Conservation (phyloP, 192 early-diverging fungal genomes). For the Backusella morwellensis region DNA sequence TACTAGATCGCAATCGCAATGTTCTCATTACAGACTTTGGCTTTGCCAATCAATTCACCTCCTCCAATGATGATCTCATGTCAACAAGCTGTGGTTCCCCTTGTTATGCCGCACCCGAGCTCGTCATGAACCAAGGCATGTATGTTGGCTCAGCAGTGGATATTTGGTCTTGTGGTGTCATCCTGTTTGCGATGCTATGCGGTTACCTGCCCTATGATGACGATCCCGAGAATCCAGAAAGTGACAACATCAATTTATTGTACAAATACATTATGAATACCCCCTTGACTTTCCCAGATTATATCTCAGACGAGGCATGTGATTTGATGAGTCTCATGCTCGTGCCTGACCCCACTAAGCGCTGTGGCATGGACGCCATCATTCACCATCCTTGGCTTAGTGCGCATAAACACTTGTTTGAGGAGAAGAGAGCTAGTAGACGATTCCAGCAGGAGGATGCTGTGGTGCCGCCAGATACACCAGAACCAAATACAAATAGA, state of each 20-base stretch:
- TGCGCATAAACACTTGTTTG: slow-evolving; percentile 22
- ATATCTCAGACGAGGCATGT: slow-evolving; percentile 71
- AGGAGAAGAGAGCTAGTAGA: neutral
- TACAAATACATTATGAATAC: slow-evolving; percentile 85
- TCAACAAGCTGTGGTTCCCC: slow-evolving; percentile 96
- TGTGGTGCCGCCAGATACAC: neutral
- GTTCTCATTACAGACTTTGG: slow-evolving; percentile 99
- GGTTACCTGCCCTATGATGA: slow-evolving; percentile 91
- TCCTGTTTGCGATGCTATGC: slow-evolving; percentile 90
- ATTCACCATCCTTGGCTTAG: slow-evolving; percentile 63
- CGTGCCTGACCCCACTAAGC: slow-evolving; percentile 80
- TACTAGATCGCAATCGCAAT: slow-evolving; percentile 88
- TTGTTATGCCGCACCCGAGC: slow-evolving; percentile 98
- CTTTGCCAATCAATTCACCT: slow-evolving; percentile 89
- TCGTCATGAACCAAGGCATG: slow-evolving; percentile 94
- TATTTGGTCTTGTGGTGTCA: slow-evolving; percentile 99
- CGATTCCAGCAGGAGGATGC: neutral
- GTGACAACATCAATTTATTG: slow-evolving; percentile 84
- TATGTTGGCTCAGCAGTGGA: slow-evolving; percentile 97
- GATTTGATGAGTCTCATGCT: slow-evolving; percentile 89
- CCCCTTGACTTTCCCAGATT: slow-evolving; percentile 83
- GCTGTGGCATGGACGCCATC: slow-evolving; percentile 72
- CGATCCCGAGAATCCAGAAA: slow-evolving; percentile 86
- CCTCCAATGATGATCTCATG: slow-evolving; percentile 77
- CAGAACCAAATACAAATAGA: slow-evolving; percentile 10